phyloP scores from a whole-genome alignment of 441 rosid species.

The Eutrema salsugineum region DNA sequence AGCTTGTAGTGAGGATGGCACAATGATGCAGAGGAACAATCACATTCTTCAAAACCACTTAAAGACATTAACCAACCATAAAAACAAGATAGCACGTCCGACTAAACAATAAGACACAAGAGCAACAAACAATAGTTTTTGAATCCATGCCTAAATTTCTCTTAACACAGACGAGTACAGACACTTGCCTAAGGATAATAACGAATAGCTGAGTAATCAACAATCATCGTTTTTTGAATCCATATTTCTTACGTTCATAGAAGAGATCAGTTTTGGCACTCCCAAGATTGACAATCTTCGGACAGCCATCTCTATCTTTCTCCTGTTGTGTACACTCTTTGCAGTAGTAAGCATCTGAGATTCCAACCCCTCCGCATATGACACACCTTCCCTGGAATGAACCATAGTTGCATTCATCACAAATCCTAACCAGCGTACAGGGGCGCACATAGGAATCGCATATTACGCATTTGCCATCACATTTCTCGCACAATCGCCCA shows the following conservation, averaged over 20 bases:
- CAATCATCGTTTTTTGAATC: constrained; percentile 58
- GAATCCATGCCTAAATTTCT: neutral
- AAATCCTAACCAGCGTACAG: constrained; percentile 87
- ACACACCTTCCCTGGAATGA: constrained; percentile 91
- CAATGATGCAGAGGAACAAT: neutral
- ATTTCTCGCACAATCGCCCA: constrained; percentile 79
- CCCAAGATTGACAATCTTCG: constrained; percentile 77
- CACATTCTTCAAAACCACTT: neutral
- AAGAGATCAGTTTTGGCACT: constrained; percentile 85
- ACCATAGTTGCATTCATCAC: constrained; percentile 91
- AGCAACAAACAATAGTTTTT: neutral
- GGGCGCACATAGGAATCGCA: constrained; percentile 88
- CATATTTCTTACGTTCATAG: constrained; percentile 84
- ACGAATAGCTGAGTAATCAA: neutral
- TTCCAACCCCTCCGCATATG: constrained; percentile 93
- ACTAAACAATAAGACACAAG: neutral
- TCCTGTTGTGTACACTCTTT: constrained; percentile 89
- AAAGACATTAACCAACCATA: neutral
- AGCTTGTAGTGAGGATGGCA: neutral
- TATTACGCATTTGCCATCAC: constrained; percentile 84
- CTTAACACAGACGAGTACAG: neutral
- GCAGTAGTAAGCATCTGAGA: constrained; percentile 86
- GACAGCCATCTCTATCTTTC: constrained; percentile 91
- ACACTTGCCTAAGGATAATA: neutral
- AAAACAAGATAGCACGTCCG: neutral